Percentiles rank a stretch among this genome's conserved stretches.
Conservation (phyloP, 2,329 filamentous ascomycete genomes). For the Pseudonectria foliicola region DNA sequence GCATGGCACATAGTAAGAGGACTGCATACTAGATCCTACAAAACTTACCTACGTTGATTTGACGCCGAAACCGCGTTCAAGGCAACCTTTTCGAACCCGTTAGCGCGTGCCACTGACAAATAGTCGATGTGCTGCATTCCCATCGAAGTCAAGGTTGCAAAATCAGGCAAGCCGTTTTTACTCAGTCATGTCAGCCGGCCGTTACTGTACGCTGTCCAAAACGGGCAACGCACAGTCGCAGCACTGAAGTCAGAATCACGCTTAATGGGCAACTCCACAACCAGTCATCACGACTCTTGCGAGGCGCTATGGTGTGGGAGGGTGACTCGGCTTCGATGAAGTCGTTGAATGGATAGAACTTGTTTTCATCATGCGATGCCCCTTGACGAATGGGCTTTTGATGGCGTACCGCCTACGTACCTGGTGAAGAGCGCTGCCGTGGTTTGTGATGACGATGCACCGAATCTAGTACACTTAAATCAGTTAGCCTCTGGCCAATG, state of each 20-base stretch:
- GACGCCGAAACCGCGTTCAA: no score
- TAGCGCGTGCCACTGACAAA: background rate
- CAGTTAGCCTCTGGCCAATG: conserved; percentile 7
- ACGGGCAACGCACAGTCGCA: conserved; percentile 43
- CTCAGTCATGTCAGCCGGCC: conserved; percentile 59
- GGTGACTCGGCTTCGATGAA: conserved; percentile 59
- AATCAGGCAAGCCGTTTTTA: conserved; percentile 59
- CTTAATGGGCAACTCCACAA: conserved; percentile 61
- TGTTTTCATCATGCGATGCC: conserved; percentile 32
- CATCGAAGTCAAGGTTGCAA: no score
- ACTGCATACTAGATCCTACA: no score
- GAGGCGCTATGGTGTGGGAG: conserved; percentile 60
- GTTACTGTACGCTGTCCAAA: conserved; percentile 36
- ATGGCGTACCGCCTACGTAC: conserved; percentile 10
- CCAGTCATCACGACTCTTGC: conserved; percentile 50
- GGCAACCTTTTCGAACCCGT: background rate
- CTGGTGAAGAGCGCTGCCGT: background rate
- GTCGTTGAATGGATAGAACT: conserved; percentile 74
- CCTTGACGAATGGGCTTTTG: background rate
- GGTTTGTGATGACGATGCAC: no score
- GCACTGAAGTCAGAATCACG: conserved; percentile 58
- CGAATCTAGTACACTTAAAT: conserved; percentile 1
- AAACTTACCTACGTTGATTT: no score
- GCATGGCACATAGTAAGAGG: no score
- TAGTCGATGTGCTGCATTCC: no score